Evolutionary conservation across 768 basidiomycete species (phyloP), one percentile per base, ranked within the genome.

Genomic region (Boletus tomentosulus): DNA sequence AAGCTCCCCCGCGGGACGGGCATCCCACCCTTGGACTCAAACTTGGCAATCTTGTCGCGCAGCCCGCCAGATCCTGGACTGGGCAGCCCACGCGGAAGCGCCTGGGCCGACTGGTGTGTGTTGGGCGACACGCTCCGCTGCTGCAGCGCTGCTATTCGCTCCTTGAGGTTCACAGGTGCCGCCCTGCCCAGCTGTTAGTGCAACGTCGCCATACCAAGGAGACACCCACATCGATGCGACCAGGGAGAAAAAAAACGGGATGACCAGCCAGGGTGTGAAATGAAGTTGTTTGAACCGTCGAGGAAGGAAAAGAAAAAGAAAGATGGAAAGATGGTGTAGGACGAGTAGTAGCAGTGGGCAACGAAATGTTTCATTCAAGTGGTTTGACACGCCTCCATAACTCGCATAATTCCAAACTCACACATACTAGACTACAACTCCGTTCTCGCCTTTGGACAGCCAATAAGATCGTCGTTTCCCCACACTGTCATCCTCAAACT

Each of bases 81-180:
- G 45, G 65, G 69, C 39, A 68, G 48, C 24, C 62, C 55, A n/a
- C 68, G 57, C 13, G 66, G 59, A 25, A 71, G 63, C 11, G 72
- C 65, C 22, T 69, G 65, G 11, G 72, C 57, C 50, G 76, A 60
- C 41, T 71, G 63, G 54, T 70, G 70, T 51, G 62, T 68, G 51
- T 52, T 56, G 58, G 62, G 56, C 51, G 66, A 49, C 51, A 60
- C 56, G 38, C 56, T 65, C 59, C 80, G 78, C 60, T 88, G 87
- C 66, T 92, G 83, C 46, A 92, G 74, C 27, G 88, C 88, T 16
- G 89, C 89, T 57, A 92, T 91, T 50, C 89, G 85, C 61, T 91
- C 89, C 71, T 85, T 89, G 64, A 91, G 80, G 66, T 86, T 87
- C 48, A 73, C 75, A 46, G 66, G 66, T 33, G 64, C 48, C 25